phyloP scores from a whole-genome alignment of 768 basidiomycete species.

The Postia placenta region DNA sequence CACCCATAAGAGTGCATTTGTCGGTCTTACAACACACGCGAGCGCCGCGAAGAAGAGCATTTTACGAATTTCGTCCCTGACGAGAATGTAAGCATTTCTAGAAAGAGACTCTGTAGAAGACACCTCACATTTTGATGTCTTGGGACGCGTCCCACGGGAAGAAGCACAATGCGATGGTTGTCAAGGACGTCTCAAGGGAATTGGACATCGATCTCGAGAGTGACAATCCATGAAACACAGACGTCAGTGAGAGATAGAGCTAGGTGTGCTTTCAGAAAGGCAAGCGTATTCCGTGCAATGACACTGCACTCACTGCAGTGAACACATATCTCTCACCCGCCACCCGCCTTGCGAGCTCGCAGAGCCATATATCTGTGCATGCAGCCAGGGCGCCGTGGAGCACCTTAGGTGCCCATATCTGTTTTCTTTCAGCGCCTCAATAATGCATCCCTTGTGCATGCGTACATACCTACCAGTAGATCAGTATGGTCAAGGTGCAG shows the following conservation, averaged over 20 bases:
- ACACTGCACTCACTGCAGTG: slow-evolving; percentile 47
- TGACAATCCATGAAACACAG: slow-evolving; percentile 81
- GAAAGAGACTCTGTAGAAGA: not conserved
- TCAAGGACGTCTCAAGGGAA: slow-evolving; percentile 85
- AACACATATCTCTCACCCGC: slow-evolving; percentile 53
- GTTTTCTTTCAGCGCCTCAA: not conserved
- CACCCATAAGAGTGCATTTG: slow-evolving; percentile 82
- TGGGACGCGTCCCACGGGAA: slow-evolving; percentile 61
- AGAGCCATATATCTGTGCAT: slow-evolving; percentile 71
- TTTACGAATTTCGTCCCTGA: slow-evolving; percentile 26
- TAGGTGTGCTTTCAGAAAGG: slow-evolving; percentile 23
- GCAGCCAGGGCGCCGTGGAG: slow-evolving; percentile 76
- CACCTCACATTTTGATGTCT: slow-evolving; percentile 15
- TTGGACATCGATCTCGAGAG: slow-evolving; percentile 89
- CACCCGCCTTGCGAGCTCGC: slow-evolving; percentile 49
- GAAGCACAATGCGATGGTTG: slow-evolving; percentile 65
- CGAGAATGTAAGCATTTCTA: slow-evolving; percentile 12
- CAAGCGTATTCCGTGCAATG: not conserved
- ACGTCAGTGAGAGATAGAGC: slow-evolving; percentile 77
- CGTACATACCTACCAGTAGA: slow-evolving; percentile 53
- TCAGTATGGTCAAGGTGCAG: slow-evolving; percentile 46
- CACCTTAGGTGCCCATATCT: slow-evolving; percentile 74
- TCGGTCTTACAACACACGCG: slow-evolving; percentile 81
- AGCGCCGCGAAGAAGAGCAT: slow-evolving; percentile 61
- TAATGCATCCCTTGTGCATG: not conserved